Conservation (phyloP, 768 basidiomycete genomes). For the Boletus tomentosulus region DNA sequence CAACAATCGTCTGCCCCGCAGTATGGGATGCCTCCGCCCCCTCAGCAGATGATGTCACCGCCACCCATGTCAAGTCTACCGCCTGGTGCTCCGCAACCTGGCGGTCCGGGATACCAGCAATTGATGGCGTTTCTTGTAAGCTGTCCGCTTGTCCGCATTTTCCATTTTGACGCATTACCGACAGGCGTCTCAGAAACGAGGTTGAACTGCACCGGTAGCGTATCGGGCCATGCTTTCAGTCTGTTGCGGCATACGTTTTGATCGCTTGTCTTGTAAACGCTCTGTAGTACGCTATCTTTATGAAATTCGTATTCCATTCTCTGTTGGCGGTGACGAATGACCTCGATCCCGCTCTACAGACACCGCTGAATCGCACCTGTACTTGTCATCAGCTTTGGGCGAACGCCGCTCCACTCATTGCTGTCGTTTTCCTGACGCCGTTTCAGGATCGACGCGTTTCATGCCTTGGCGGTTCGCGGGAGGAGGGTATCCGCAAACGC, state of each 20-base stretch:
- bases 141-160: not conserved
- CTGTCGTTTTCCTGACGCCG: no score
- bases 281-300: constrained; percentile 24
- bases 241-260: not conserved
- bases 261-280: constrained; percentile 7
- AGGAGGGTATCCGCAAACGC: no score
- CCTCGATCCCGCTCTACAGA: not conserved
- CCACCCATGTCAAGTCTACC: constrained; percentile 40
- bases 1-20: constrained; percentile 26
- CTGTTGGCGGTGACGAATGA: not conserved
- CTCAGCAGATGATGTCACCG: constrained; percentile 42
- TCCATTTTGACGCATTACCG: not conserved
- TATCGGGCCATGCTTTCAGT: not conserved
- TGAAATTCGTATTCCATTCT: constrained; percentile 19
- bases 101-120: constrained; percentile 51
- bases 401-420: no score
- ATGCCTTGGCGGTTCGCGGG: no score
- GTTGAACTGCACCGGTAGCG: constrained; percentile 2
- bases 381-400: no score
- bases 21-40: constrained; percentile 39
- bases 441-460: no score
- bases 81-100: constrained; percentile 40
- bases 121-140: constrained; percentile 68
- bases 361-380: no score
- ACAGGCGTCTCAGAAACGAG: constrained; percentile 30